These are phyloP conservation scores for Solanum aculeatissimum DNA, from an alignment of 305 asterid species.

Conservation along the genomic window DNA sequence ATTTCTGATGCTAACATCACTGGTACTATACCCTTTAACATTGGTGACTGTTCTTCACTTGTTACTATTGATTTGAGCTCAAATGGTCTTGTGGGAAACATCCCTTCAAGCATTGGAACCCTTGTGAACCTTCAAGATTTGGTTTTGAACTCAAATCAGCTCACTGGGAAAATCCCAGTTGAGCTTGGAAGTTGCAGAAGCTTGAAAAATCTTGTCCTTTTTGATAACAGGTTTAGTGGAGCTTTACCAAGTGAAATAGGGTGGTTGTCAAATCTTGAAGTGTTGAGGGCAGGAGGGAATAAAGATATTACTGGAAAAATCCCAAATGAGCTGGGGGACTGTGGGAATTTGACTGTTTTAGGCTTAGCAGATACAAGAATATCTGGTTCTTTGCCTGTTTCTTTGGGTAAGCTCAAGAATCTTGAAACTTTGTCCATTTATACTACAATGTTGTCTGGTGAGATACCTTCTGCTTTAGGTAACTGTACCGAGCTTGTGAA, in stretches of 20 bases:
- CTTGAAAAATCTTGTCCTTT: slow-evolving; percentile 19
- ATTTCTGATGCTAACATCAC: slow-evolving; percentile 37
- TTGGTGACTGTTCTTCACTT: slow-evolving; percentile 23
- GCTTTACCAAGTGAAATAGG: slow-evolving; percentile 23
- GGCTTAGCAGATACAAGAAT: slow-evolving; percentile 33
- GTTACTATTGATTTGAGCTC: slow-evolving; percentile 21
- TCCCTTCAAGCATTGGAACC: slow-evolving; percentile 18
- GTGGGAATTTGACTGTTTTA: slow-evolving; percentile 23
- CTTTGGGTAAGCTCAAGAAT: slow-evolving; percentile 28
- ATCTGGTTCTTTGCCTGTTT: slow-evolving; percentile 27
- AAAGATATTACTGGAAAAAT: slow-evolving; percentile 25
- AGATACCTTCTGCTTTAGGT: slow-evolving; percentile 28
- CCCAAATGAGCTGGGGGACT: slow-evolving; percentile 27
- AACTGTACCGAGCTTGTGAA: slow-evolving; percentile 36
- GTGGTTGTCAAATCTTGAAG: slow-evolving; percentile 18
- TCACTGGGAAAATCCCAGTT: slow-evolving; percentile 33
- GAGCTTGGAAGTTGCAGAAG: slow-evolving; percentile 17
- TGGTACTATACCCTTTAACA: slow-evolving; percentile 20
- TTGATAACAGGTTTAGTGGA: slow-evolving; percentile 28
- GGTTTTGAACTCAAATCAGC: slow-evolving; percentile 26
- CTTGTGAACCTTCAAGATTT: slow-evolving; percentile 26
- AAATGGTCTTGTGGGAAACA: slow-evolving; percentile 24
- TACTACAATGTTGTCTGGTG: slow-evolving; percentile 35
- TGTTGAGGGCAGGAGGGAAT: slow-evolving; percentile 31
- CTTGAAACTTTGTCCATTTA: slow-evolving; percentile 32